phyloP scores from a whole-genome alignment of 1,284 basidiomycete species.

The Polyporus tsugae region DNA sequence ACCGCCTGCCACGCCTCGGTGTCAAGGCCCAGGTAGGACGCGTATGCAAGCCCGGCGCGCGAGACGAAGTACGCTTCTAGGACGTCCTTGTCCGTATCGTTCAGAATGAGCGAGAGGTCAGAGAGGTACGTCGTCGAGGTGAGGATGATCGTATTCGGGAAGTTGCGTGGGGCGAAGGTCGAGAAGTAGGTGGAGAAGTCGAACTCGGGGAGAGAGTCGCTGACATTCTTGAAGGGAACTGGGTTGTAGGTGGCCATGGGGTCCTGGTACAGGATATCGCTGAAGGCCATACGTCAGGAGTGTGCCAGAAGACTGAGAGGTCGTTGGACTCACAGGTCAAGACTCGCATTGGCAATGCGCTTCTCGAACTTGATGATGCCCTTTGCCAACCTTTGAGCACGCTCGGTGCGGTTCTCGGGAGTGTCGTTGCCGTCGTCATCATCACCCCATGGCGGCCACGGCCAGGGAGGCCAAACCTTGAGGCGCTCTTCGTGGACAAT shows the following conservation, averaged over 20 bases:
- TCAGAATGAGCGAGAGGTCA: conserved; percentile 76
- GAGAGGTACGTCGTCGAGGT: conserved; percentile 85
- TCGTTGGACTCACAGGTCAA: conserved; percentile 69
- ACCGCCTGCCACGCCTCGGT: conserved; percentile 82
- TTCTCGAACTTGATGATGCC: conserved; percentile 85
- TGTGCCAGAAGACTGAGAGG: not conserved
- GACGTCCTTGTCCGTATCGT: conserved; percentile 73
- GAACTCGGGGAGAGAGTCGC: conserved; percentile 79
- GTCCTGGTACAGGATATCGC: conserved; percentile 75
- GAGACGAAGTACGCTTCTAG: conserved; percentile 89
- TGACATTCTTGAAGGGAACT: conserved; percentile 71
- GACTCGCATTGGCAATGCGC: conserved; percentile 80
- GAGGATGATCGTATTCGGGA: conserved; percentile 82
- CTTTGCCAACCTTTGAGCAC: conserved; percentile 72
- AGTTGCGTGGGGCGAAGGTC: conserved; percentile 80
- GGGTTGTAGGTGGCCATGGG: conserved; percentile 94
- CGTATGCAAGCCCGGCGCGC: conserved; percentile 71
- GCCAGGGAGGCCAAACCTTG: conserved; percentile 82
- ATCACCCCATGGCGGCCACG: conserved; percentile 84
- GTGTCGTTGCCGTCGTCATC: conserved; percentile 57
- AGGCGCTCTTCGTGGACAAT: conserved; percentile 66
- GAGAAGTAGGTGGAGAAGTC: conserved; percentile 88
- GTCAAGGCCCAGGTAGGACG: conserved; percentile 73
- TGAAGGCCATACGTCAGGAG: conserved; percentile 35
- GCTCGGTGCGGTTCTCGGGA: conserved; percentile 50